Evolutionary conservation across 495 filamentous ascomycete species (phyloP).

Genomic region (Aspergillus cristatus): DNA sequence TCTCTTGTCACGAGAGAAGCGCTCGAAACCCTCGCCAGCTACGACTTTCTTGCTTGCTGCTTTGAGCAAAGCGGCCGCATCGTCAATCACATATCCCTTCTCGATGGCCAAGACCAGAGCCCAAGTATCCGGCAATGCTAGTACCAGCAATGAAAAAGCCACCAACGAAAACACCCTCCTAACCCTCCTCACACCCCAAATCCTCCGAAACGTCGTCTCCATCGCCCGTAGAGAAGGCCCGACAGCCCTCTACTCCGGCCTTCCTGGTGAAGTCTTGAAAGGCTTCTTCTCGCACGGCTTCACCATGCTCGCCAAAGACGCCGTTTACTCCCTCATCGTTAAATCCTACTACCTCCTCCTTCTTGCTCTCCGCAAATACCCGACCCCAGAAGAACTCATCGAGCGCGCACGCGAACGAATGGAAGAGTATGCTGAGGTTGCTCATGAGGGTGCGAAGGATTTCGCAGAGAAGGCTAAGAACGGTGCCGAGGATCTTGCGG

Average conservation of each 20-base stretch:
- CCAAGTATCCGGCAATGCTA: conserved; percentile 39
- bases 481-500: conserved; percentile 24
- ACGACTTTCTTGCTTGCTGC: conserved; percentile 70
- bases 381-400: conserved; percentile 35
- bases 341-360: conserved; percentile 51
- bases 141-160: background rate
- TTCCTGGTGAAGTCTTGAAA: conserved; percentile 68
- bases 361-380: conserved; percentile 29
- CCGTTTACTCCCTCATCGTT: conserved; percentile 66
- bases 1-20: conserved; percentile 40
- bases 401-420: conserved; percentile 34
- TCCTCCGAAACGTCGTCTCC: conserved; percentile 51
- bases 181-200: conserved; percentile 34
- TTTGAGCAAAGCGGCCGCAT: conserved; percentile 70
- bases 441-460: conserved; percentile 33
- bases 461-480: conserved; percentile 24
- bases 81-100: conserved; percentile 76
- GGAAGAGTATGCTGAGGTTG: conserved; percentile 35
- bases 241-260: conserved; percentile 64
- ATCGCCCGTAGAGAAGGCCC: conserved; percentile 63
- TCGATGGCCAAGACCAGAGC: conserved; percentile 71
- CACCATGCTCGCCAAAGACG: conserved; percentile 84
- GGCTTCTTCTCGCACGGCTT: conserved; percentile 81
- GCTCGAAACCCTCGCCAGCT: conserved; percentile 42
- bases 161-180: conserved; percentile 3